phyloP scores from a whole-genome alignment of 179 eudicot species.

The Dionaea muscipula region DNA sequence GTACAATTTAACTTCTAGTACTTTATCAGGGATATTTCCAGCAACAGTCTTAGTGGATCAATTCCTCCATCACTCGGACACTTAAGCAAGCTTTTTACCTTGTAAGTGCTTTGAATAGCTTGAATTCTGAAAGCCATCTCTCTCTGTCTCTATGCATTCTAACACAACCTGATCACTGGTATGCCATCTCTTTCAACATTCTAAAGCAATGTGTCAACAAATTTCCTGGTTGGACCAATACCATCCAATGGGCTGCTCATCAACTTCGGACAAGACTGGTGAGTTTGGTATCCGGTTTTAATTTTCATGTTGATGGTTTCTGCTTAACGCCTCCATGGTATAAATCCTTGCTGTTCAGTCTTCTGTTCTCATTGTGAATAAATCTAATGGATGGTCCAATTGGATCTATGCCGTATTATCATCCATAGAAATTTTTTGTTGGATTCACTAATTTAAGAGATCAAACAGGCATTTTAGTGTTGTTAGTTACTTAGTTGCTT shows the following conservation, averaged over 20 bases:
- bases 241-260: constrained; percentile 67
- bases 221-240: constrained; percentile 70
- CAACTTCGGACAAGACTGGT: constrained; percentile 62
- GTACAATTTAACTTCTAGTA: neutral
- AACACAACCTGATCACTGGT: too few relatives aligned
- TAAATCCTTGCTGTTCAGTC: too few relatives aligned
- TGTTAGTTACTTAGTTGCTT: too few relatives aligned
- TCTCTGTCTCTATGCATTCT: too few relatives aligned
- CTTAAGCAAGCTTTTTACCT: constrained; percentile 45
- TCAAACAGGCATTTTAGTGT: too few relatives aligned
- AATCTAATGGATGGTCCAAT: too few relatives aligned
- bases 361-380: too few relatives aligned
- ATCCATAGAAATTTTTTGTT: too few relatives aligned
- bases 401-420: too few relatives aligned
- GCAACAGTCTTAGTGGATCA: constrained; percentile 70
- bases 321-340: too few relatives aligned
- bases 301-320: too few relatives aligned
- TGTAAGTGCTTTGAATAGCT: constrained; percentile 42
- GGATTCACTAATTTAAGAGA: too few relatives aligned
- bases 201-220: constrained; percentile 77
- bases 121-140: neutral
- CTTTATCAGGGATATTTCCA: constrained; percentile 69
- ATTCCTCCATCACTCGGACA: constrained; percentile 81
- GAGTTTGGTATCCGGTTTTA: constrained; percentile 19
- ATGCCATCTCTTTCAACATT: constrained; percentile 6